A percentile compares a stretch with the other conserved stretches of the same genome.
Evolutionary conservation across 371 early-diverging fungal genomes (phyloP).

Genomic region (Syncephalis fuscata): DNA sequence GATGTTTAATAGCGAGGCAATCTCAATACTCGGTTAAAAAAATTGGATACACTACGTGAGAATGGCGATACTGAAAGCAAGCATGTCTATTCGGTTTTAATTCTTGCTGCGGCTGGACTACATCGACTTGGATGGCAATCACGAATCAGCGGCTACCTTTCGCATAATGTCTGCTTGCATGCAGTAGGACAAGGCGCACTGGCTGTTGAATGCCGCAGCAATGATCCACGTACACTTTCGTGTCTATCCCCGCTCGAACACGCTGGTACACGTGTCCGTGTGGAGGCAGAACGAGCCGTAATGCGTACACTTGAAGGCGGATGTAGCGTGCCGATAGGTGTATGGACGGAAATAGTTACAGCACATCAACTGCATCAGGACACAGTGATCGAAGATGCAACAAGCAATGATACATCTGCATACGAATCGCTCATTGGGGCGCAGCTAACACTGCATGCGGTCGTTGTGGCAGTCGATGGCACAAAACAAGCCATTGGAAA

Average conservation of each 20-base stretch:
- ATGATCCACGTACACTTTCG: constrained; percentile 28
- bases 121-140: constrained; percentile 42
- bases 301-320: constrained; percentile 90
- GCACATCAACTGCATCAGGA: constrained; percentile 9
- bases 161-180: constrained; percentile 47
- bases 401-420: constrained; percentile 3
- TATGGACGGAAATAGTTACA: constrained; percentile 25
- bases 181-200: constrained; percentile 95
- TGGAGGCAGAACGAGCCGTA: constrained; percentile 73
- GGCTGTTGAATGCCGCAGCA: constrained; percentile 65
- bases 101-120: constrained; percentile 85
- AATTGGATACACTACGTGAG: constrained; percentile 38
- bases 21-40: constrained; percentile 70
- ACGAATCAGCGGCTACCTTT: constrained; percentile 55
- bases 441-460: constrained; percentile 28
- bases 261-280: constrained; percentile 39
- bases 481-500: constrained; percentile 5
- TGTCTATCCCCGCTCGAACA: constrained; percentile 48
- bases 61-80: constrained; percentile 29
- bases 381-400: not conserved
- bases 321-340: constrained; percentile 93
- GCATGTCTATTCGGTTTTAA: constrained; percentile 45
- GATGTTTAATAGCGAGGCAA: constrained; percentile 2
- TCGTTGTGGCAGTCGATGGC: constrained; percentile 58
- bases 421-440: constrained; percentile 9